Evolutionary conservation across 768 basidiomycete genomes (phyloP), one percentile per base, ranked within the genome.

Genomic region (Sporobolomyces pararoseus): DNA sequence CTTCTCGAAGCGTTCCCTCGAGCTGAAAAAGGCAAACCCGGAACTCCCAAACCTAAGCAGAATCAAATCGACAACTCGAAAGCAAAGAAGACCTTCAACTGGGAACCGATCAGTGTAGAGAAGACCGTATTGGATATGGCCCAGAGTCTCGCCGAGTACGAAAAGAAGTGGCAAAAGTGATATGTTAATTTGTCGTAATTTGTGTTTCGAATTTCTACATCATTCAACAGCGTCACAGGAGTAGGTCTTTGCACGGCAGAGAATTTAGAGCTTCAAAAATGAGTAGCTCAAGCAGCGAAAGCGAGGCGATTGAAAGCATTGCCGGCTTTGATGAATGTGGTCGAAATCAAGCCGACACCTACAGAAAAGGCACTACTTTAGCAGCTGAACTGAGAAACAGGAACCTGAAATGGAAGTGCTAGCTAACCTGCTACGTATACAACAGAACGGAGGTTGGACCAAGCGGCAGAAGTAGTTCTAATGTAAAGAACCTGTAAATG

Each of bases 51-150:
- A 25, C 68, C 68, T 0, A 57, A 58, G 65, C 52, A 55, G 57
- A 73, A 73, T 52, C 13, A 37, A 7, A 66, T 73, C 42, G 72
- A 73, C 47, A 49, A 65, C 25, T 17, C 25, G 17, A 64, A 65
- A 51, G 68, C 58, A 13, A 59, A 37, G 37, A 44, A 19, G 55
- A 52, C 39, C 27, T 73, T 73, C 23, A 57, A 39, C 0, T 73
- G 72, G 72, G n/a, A 23, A 39, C 72, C 72, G 32, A 61, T 63
- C 32, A 37, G 31, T 16, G 1, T 34, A 1, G 53, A 73, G 52
- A 63, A 73, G 46, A 73, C 68, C 7, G 57, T 73, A 50, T 63
- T 70, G 47, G 64, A 66, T 53, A 70, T 70, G 69, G 64, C 52
- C 21, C 4, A 57, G 46, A 42, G 34, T 3, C 59, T 70, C 16